Evolutionary conservation across 2,329 filamentous ascomycete species (phyloP), one percentile per base, ranked within the genome.

Genomic region (Aspergillus brunneoviolaceus): DNA sequence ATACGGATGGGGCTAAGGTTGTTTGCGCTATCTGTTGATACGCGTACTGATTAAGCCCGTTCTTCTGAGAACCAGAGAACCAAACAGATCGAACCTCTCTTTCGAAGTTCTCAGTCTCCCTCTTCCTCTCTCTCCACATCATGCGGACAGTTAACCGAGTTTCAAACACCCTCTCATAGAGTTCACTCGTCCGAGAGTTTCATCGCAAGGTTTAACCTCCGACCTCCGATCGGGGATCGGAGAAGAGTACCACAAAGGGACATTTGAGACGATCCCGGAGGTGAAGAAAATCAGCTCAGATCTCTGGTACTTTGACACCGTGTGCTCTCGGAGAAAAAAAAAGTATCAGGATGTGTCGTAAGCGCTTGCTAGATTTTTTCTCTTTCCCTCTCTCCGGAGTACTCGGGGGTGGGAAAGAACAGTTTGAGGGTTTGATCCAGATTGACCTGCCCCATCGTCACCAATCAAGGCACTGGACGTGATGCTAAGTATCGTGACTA

Each of bases 401-500:
- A 16, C 1, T 35, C 14, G 16, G 16, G 39, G 39, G 2, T 23
- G 23, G 39, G 39, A 16, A 45, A 45, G 39, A 35, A 45, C 39
- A 45, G 16, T 45, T 45, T 19, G 39, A 45, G 39, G 39, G 39
- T 45, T 45, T 45, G 39, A 42, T 42, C 14, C 39, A 42, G 16
- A 45, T 45, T 45, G 39, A 45, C 19, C 39, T 19, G 39, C 39
- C 39, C 39, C 39, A 45, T 16, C 19, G 39, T 16, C 39, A 19
- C 39, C 39, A 45, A 45, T 45, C 39, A 45, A n/a, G 14, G 16
- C 4, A 16, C 14, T 45, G 14, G 16, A 45, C 14, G 6, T 45
- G 39, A 45, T 19, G 6, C 39, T 49, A 27, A 49, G 39, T 42
- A 39, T 16, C 35, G 49, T 55, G 25, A 49, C 59, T 60, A 65